A percentile compares a stretch with the other conserved stretches of the same genome.
These are phyloP conservation scores for Trichopus zeylanicus DNA, from an alignment of 116 monocot species.

Conservation along the genomic window DNA sequence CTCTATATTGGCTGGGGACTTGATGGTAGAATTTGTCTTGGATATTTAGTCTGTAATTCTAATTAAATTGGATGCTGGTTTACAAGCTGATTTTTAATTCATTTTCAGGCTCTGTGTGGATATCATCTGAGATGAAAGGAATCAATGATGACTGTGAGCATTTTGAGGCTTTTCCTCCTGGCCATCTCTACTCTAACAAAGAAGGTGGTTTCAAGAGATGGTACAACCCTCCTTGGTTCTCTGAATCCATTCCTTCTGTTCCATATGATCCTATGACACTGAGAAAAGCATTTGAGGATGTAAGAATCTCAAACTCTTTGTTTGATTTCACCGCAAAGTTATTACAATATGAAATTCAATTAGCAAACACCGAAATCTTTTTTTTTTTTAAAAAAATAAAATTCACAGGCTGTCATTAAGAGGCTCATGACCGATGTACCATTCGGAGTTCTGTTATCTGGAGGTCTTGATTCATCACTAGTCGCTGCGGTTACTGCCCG, in stretches of 20 bases:
- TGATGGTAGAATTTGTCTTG: too few relatives aligned
- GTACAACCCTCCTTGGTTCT: conserved; percentile 78
- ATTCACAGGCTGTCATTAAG: conserved; percentile 69
- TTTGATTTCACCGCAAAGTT: too few relatives aligned
- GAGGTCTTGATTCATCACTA: conserved; percentile 84
- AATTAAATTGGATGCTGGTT: neutral
- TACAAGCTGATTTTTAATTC: neutral
- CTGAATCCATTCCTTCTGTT: conserved; percentile 51
- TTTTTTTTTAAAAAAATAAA: too few relatives aligned
- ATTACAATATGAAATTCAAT: too few relatives aligned
- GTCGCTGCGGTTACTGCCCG: conserved; percentile 78
- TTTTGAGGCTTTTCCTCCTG: conserved; percentile 84
- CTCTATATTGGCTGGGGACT: conserved; percentile 78
- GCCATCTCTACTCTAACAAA: conserved; percentile 84
- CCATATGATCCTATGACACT: conserved; percentile 64
- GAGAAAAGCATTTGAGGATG: conserved; percentile 81
- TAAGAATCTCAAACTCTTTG: conserved; percentile 14
- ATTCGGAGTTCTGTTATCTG: conserved; percentile 79
- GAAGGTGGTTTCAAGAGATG: conserved; percentile 49
- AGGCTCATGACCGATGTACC: conserved; percentile 97
- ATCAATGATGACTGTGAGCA: conserved; percentile 85
- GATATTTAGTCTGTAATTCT: too few relatives aligned
- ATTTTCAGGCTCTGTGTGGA: conserved; percentile 74
- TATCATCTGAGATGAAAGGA: conserved; percentile 92
- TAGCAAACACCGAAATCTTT: too few relatives aligned